Conservation (phyloP, 2,329 filamentous ascomycete genomes). For the Botrytis aclada region DNA sequence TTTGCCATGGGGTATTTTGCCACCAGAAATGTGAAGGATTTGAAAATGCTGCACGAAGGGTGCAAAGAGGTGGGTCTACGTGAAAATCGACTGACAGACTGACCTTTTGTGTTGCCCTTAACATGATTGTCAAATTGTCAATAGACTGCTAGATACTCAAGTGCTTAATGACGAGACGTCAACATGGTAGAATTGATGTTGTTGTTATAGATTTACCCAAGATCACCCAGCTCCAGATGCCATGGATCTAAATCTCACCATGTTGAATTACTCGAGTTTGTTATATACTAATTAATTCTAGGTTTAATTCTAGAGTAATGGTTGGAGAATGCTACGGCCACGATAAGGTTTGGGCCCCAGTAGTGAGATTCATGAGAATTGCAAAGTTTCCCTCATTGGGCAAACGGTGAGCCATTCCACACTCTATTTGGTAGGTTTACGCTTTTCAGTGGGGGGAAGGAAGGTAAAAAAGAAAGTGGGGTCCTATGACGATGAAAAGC, state of each 20-base stretch:
- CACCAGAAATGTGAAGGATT: not conserved
- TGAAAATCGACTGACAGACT: not conserved
- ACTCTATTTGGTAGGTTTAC: not conserved
- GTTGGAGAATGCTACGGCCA: not conserved
- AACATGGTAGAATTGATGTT: not conserved
- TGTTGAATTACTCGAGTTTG: not conserved
- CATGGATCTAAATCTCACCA: not conserved
- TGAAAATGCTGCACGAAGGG: slow-evolving; percentile 7
- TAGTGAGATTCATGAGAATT: not conserved
- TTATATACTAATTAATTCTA: not conserved
- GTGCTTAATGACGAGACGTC: not conserved
- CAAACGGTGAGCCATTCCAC: not conserved
- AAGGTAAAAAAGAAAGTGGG: not conserved
- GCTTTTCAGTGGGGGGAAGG: not conserved
- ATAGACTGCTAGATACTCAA: not conserved
- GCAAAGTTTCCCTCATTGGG: not conserved
- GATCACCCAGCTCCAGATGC: not conserved
- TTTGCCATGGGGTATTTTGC: not conserved
- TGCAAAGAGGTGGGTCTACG: not conserved
- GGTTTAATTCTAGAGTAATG: not conserved
- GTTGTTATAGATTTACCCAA: not conserved
- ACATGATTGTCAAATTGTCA: too few relatives aligned
- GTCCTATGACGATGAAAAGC: slow-evolving; percentile 18
- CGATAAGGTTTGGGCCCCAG: not conserved
- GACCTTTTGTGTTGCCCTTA: not conserved